phyloP scores from a whole-genome alignment of 352 stramenopile genomes.

The Pythium biforme region DNA sequence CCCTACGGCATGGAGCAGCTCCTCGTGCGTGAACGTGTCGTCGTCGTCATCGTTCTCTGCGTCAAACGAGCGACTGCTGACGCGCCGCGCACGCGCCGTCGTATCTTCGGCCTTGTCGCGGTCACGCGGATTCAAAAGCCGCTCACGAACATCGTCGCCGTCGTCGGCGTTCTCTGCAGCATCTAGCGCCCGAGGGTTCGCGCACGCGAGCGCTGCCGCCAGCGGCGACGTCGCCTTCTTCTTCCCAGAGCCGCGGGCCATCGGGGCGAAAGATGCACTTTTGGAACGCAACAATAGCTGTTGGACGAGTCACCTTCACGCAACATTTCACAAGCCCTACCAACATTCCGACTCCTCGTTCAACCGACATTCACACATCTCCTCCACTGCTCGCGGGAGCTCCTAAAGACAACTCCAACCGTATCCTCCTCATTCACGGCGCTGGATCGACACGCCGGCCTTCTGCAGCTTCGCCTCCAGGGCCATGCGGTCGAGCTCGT shows the following conservation, averaged over 20 bases:
- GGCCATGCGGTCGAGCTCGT: slow-evolving; percentile 5
- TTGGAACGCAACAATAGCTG: not conserved
- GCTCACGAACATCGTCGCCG: slow-evolving; percentile 20
- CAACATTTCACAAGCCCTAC: not conserved
- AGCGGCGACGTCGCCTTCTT: slow-evolving; percentile 22
- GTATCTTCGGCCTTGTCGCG: slow-evolving; percentile 6
- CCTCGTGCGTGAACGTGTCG: slow-evolving; percentile 66
- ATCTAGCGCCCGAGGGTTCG: not conserved
- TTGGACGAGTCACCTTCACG: not conserved
- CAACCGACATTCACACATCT: slow-evolving; percentile 11
- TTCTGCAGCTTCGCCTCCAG: slow-evolving; percentile 4
- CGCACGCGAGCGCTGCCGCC: slow-evolving; percentile 21
- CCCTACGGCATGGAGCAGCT: slow-evolving; percentile 81
- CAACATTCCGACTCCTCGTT: slow-evolving; percentile 10
- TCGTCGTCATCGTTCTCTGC: slow-evolving; percentile 23
- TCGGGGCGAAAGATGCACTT: not conserved
- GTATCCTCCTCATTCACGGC: not conserved
- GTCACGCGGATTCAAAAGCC: slow-evolving; percentile 14
- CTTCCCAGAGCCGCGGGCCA: not conserved
- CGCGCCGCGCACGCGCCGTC: not conserved
- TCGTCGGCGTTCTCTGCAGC: not conserved
- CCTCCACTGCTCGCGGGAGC: no score
- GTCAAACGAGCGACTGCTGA: slow-evolving; percentile 3
- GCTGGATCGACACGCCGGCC: not conserved
- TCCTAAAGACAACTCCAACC: no score